Evolutionary conservation across 345 rosid genomes (phyloP).

Genomic region (Moricandia arvensis): DNA sequence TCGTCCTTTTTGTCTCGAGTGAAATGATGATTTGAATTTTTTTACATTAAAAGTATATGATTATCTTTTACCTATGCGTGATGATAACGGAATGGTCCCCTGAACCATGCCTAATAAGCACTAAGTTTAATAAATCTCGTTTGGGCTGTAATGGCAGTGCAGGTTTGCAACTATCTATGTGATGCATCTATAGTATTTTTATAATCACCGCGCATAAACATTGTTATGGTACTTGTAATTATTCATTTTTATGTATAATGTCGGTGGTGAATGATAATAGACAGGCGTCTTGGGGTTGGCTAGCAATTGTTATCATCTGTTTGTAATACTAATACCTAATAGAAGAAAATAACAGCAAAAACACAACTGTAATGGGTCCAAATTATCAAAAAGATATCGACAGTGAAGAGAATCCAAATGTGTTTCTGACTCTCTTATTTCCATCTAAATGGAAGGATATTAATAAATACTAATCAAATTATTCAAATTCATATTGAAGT

Average conservation of each 20-base stretch:
- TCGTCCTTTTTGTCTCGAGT: neutral
- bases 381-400: conserved; percentile 12
- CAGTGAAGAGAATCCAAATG: conserved; percentile 18
- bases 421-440: neutral
- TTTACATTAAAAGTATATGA: neutral
- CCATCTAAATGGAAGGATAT: neutral
- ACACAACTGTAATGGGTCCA: conserved; percentile 33
- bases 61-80: conserved; percentile 3
- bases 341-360: conserved; percentile 23
- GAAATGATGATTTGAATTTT: neutral
- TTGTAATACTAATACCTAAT: neutral
- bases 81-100: conserved; percentile 24
- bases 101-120: conserved; percentile 19
- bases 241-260: conserved; percentile 4
- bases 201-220: conserved; percentile 29
- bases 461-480: neutral
- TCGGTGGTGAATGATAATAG: conserved; percentile 34
- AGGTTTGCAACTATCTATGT: conserved; percentile 10
- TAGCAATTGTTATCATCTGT: conserved; percentile 25
- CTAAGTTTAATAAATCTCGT: conserved; percentile 19
- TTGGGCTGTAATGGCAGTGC: conserved; percentile 13
- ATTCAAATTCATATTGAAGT: neutral
- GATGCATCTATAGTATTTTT: neutral
- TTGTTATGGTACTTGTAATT: conserved; percentile 2
- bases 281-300: conserved; percentile 30